Base-by-base conservation (phyloP, 2,329 filamentous ascomycete genomes). In the Xylaria multiplex region DNA sequence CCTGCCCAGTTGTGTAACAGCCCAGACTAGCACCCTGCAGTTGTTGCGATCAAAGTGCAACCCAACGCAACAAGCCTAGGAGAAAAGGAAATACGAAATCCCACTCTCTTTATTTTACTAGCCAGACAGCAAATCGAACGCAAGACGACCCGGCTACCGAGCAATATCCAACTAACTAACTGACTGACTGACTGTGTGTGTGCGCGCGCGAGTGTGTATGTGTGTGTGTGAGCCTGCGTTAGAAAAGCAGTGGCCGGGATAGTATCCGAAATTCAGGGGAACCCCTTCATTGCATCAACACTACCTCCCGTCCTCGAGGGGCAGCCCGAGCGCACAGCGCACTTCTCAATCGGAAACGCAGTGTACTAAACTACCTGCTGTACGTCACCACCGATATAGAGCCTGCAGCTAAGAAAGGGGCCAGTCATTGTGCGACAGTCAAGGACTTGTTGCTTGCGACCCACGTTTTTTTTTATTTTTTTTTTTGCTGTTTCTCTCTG, bases 1-100 rank as follows among this genome's bases (percentile, higher is more conserved):
- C 69, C 73, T 69, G 69, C 50, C 54, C 62, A 65, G 59, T 46
- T 52, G 68, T 70, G 69, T 69, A 69, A 70, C 69, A 16, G 56
- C 59, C 57, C 57, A 61, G 40, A 30, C 59, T 43, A 65, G 59
- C 62, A 60, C 55, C 57, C 64, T 68, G 64, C 68, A 69, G 64
- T 65, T 37, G 59, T 59, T 56, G 59, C 61, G 16, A 57, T 66
- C 57, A 54, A 35, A 52, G 64, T 67, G 67, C 58, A 56, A 65
- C 67, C 62, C 67, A 63, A 59, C 59, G 50, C 64, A 30, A 65
- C 52, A 37, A 55, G 46, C 35, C 27, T 9, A 57, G 52, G 53
- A 58, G 57, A 58, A 62, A 62, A 27, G 59, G 45, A 46, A 37
- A 63, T 19, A 52, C 60, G 49, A 43, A 56, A 56, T 62, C 59